Base-by-base conservation (phyloP, 805 yeast species). In the Nakazawaea anatomiae region DNA sequence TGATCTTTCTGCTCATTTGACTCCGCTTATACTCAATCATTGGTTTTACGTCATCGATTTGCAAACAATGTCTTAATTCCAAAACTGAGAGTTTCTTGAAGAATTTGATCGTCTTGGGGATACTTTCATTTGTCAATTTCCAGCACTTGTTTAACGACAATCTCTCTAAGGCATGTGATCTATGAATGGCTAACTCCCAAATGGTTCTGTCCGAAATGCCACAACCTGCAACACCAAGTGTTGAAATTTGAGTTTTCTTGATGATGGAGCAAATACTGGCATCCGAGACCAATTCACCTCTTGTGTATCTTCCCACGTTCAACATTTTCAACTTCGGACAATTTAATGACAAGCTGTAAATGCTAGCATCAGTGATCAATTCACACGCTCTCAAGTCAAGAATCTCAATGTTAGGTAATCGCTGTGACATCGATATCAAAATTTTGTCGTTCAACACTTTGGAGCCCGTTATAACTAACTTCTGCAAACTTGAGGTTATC, bases 141-240 rank as follows among this genome's bases (percentile, higher is more conserved):
- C 74, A 70, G 63, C 97, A 90, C 58, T 83, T 81, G 65, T 90
- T 90, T 47, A 90, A 63, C 6, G 95, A 85, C 25, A 90, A 69
- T 48, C 96, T 72, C 57, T 80, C 81, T 4, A 91, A 59, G 27
- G 82, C 82, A 51, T 72, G 63, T 5, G 68, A 69, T 30, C 80
- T 68, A 48, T 72, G 63, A 14, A 76, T 64, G 0, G 90, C 89
- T 35, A 91, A 67, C 59, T 86, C 91, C 96, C 96, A 89, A 12
- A 91, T 70, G 4, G 87, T 74, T 42, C 80, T 74, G 68, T 91
- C 96, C 6, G 87, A 80, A 18, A 91, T 76, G 42, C 78, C 73
- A 64, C 96, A 89, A 6, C 98, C 98, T 0, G 97, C 96, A 25
- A 89, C 69, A 0, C 97, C 97, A 42, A 91, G 70, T 0, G 97